A percentile compares a stretch with the other conserved stretches of the same genome.
Conservation (phyloP, 2,329 filamentous ascomycete species). For the Myriosclerotinia curreyana region DNA sequence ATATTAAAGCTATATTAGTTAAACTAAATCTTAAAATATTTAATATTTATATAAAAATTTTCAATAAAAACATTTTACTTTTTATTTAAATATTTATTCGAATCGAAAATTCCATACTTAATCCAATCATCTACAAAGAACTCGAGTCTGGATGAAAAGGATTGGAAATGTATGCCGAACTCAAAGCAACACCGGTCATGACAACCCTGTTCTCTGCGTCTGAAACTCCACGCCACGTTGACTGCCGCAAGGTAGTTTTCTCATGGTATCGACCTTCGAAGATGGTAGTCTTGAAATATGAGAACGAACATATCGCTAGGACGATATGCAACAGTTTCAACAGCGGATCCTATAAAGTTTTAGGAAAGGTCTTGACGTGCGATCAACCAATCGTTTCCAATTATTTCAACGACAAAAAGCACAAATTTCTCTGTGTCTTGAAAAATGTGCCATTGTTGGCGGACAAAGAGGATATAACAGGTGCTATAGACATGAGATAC, state of each 20-base stretch:
- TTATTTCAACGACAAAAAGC: neutral
- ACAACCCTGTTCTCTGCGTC: neutral
- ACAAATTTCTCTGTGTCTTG: neutral
- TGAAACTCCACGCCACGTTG: neutral
- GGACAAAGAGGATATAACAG: neutral
- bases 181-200: neutral
- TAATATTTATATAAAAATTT: slow-evolving; percentile 24
- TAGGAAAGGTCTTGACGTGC: neutral
- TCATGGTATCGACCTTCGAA: slow-evolving; percentile 4
- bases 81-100: neutral
- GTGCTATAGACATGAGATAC: neutral
- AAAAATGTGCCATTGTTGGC: neutral
- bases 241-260: neutral
- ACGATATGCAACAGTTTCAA: neutral
- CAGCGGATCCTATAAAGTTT: neutral
- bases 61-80: neutral
- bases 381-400: neutral
- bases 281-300: neutral
- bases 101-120: neutral
- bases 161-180: neutral
- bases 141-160: neutral
- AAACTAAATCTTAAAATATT: slow-evolving; percentile 25
- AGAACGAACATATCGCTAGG: neutral
- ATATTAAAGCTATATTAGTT: slow-evolving; percentile 24
- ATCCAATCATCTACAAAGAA: neutral